Percentiles rank a stretch among this genome's conserved stretches.
Conservation (phyloP, 192 early-diverging fungal genomes). For the Phlyctochytrium planicorne region DNA sequence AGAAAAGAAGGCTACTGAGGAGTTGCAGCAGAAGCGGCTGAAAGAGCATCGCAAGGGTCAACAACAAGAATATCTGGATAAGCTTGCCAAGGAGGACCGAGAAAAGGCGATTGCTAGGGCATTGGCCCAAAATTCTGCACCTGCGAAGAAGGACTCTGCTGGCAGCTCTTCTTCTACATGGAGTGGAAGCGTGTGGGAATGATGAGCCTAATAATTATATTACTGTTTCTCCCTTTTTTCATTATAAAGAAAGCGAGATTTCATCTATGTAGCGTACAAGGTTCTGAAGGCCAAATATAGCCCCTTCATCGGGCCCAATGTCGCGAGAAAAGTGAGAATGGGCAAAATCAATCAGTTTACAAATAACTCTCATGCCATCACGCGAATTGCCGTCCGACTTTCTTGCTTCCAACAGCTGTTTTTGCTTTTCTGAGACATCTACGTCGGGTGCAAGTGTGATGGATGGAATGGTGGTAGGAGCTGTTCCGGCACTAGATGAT, state of each 20-base stretch:
- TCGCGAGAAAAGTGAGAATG: constrained; percentile 67
- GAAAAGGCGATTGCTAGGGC: constrained; percentile 2
- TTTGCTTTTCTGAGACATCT: no score
- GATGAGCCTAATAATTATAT: background rate
- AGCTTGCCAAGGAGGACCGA: constrained; percentile 8
- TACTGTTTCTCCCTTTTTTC: background rate
- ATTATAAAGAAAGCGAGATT: background rate
- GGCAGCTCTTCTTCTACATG: background rate
- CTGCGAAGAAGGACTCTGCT: background rate
- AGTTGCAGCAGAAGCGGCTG: constrained; percentile 16
- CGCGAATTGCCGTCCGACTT: no score
- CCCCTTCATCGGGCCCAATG: constrained; percentile 64
- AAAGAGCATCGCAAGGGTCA: constrained; percentile 19
- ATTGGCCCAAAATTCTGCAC: background rate
- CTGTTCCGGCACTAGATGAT: no score
- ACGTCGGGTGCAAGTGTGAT: no score
- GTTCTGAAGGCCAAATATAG: constrained; percentile 65
- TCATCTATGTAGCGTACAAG: constrained; percentile 50
- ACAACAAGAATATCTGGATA: constrained; percentile 12
- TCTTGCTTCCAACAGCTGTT: no score
- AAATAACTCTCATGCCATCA: no score
- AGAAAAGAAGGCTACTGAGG: constrained; percentile 11
- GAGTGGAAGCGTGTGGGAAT: constrained; percentile 5
- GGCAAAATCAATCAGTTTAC: constrained; percentile 87
- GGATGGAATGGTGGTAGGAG: no score